Evolutionary conservation across 164 flowering plant genomes (phyloP).

Genomic region (Nymphaea thermarum): DNA sequence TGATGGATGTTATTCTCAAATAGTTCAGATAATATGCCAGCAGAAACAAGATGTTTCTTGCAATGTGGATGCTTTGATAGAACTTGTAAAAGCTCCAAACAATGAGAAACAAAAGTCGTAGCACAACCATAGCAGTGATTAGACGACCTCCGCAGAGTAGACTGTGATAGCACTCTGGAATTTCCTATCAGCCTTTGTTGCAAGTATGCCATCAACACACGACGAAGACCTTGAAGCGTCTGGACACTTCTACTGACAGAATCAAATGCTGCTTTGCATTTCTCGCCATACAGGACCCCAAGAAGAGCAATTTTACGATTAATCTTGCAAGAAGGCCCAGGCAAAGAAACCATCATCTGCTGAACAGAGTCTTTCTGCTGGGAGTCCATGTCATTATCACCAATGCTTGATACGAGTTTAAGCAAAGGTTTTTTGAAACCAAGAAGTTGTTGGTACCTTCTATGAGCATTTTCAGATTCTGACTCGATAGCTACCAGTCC

Average conservation of each 20-base stretch:
- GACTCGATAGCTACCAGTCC: conserved; percentile 97
- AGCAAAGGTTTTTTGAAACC: conserved; percentile 97
- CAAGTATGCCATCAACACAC: conserved; percentile 82
- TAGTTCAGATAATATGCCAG: conserved; percentile 85
- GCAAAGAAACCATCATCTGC: conserved; percentile 99
- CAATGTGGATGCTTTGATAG: conserved; percentile 68
- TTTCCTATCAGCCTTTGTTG: conserved; percentile 66
- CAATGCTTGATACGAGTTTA: conserved; percentile 94
- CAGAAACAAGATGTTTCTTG: conserved; percentile 82
- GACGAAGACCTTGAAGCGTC: conserved; percentile 96
- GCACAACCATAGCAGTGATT: conserved; percentile 99
- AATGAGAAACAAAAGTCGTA: conserved; percentile 84
- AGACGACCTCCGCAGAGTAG: conserved; percentile 69
- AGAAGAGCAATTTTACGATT: conserved; percentile 99
- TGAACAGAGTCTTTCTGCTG: conserved; percentile 98
- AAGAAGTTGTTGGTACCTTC: conserved; percentile 94
- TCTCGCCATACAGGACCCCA: conserved; percentile 99
- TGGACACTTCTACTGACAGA: conserved; percentile 99
- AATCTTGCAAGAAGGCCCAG: conserved; percentile 95
- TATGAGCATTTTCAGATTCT: conserved; percentile 99
- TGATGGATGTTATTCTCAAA: conserved; percentile 98
- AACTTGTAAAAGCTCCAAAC: conserved; percentile 82
- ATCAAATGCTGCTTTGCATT: conserved; percentile 99
- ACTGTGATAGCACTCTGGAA: conserved; percentile 40
- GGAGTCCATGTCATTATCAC: conserved; percentile 96